A percentile compares a stretch with the other conserved stretches of the same genome.
Evolutionary conservation across 2,329 filamentous ascomycete species (phyloP).

Genomic region (Malbranchea zuffiana): DNA sequence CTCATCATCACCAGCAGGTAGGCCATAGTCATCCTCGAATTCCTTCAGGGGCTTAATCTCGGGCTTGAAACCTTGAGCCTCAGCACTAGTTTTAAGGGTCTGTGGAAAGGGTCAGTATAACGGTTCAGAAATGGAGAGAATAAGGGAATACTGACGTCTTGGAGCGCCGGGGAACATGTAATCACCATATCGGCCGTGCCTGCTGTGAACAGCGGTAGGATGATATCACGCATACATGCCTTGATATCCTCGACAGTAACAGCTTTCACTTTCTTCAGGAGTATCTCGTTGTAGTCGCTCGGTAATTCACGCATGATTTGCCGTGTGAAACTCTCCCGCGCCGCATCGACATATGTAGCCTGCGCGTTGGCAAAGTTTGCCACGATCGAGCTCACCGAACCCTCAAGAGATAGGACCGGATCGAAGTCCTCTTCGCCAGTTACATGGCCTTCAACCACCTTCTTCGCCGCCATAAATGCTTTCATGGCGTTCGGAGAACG

Average conservation of each 20-base stretch:
- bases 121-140: slow-evolving; percentile 7
- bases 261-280: slow-evolving; percentile 64
- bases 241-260: slow-evolving; percentile 70
- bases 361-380: slow-evolving; percentile 79
- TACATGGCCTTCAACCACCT: slow-evolving; percentile 63
- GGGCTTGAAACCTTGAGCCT: slow-evolving; percentile 65
- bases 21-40: slow-evolving; percentile 84
- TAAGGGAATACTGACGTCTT: slow-evolving; percentile 53
- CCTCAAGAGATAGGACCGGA: slow-evolving; percentile 64
- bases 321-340: slow-evolving; percentile 70
- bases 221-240: slow-evolving; percentile 58
- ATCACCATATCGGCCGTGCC: slow-evolving; percentile 74
- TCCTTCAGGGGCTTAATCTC: slow-evolving; percentile 61
- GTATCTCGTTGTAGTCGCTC: slow-evolving; percentile 64
- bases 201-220: slow-evolving; percentile 70
- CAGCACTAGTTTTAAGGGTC: slow-evolving; percentile 66
- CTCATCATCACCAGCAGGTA: slow-evolving; percentile 54
- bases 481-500: slow-evolving; percentile 81
- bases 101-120: slow-evolving; percentile 36
- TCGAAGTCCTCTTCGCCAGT: slow-evolving; percentile 64
- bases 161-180: slow-evolving; percentile 75
- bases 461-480: slow-evolving; percentile 66
- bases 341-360: slow-evolving; percentile 70
- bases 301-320: slow-evolving; percentile 67
- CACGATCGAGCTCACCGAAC: slow-evolving; percentile 81